Conservation (phyloP, 2,329 filamentous ascomycete species). For the Pseudopithomyces maydicus region DNA sequence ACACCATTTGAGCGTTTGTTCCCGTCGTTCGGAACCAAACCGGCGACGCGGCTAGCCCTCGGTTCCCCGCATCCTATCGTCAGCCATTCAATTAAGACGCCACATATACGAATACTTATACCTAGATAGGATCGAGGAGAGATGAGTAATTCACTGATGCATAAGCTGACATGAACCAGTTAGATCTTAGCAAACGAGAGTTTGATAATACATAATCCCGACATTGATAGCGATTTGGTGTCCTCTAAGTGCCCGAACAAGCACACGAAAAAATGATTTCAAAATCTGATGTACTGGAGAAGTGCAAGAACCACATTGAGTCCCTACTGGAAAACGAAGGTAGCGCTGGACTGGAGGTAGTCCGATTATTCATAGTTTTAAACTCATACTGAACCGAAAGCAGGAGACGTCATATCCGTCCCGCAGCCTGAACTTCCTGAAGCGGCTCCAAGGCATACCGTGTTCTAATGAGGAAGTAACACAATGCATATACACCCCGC, state of each 20-base stretch:
- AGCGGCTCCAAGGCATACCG: background rate
- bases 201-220: background rate
- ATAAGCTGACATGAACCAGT: too few species aligned
- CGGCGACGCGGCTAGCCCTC: constrained; percentile 1
- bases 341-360: constrained; percentile 9
- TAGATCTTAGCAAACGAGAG: too few species aligned
- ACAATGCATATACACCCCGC: background rate
- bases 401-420: constrained; percentile 29
- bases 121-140: too few species aligned
- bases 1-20: background rate
- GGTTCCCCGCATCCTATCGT: constrained; percentile 5
- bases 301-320: constrained; percentile 16
- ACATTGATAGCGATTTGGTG: background rate
- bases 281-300: constrained; percentile 1
- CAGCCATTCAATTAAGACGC: background rate
- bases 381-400: background rate
- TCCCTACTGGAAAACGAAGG: constrained; percentile 8
- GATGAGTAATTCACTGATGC: too few species aligned
- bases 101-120: too few species aligned
- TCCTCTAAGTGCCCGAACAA: background rate
- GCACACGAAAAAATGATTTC: background rate
- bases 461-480: background rate
- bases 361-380: background rate
- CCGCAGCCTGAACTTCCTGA: constrained; percentile 20
- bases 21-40: background rate